These are phyloP conservation scores for Agrocybe praecox DNA, from an alignment of 768 basidiomycete species.

Conservation along the genomic window DNA sequence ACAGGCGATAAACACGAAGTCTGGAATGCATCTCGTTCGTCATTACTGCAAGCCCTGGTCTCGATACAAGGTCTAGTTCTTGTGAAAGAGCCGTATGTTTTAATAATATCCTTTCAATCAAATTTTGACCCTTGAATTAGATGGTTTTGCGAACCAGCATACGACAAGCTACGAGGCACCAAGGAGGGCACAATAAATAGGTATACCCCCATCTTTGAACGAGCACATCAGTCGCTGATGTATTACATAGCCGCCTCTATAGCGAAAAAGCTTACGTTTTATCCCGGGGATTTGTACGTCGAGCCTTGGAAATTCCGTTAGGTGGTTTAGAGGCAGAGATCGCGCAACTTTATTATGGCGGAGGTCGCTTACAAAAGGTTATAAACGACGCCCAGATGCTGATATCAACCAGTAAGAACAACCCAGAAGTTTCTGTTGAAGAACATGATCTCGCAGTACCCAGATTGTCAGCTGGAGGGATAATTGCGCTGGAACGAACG, in stretches of 20 bases:
- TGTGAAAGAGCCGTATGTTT: slow-evolving; percentile 85
- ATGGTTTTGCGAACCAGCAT: slow-evolving; percentile 93
- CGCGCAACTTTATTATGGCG: slow-evolving; percentile 67
- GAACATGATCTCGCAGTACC: slow-evolving; percentile 62
- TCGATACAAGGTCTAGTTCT: slow-evolving; percentile 94
- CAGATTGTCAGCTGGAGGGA: slow-evolving; percentile 77
- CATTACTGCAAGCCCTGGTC: slow-evolving; percentile 88
- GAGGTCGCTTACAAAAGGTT: slow-evolving; percentile 69
- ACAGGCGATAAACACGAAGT: slow-evolving; percentile 85
- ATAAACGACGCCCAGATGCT: slow-evolving; percentile 62
- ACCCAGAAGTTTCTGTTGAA: slow-evolving; percentile 25
- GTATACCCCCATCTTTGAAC: slow-evolving; percentile 27
- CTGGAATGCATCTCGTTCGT: slow-evolving; percentile 85
- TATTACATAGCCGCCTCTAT: slow-evolving; percentile 73
- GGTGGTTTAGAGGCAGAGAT: slow-evolving; percentile 75
- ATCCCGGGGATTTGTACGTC: slow-evolving; percentile 87
- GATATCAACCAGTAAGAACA: slow-evolving; percentile 65
- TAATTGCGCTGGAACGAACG: slow-evolving; percentile 77
- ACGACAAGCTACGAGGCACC: slow-evolving; percentile 89
- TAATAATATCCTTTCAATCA: neutral
- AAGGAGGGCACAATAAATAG: slow-evolving; percentile 89
- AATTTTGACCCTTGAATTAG: slow-evolving; percentile 33
- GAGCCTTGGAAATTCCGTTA: slow-evolving; percentile 81
- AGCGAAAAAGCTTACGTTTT: slow-evolving; percentile 93
- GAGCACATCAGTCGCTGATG: neutral